A percentile compares a stretch with the other conserved stretches of the same genome.
These are phyloP conservation scores for Danielozyma ontarioensis DNA, from an alignment of 805 yeast genomes.

Conservation along the genomic window DNA sequence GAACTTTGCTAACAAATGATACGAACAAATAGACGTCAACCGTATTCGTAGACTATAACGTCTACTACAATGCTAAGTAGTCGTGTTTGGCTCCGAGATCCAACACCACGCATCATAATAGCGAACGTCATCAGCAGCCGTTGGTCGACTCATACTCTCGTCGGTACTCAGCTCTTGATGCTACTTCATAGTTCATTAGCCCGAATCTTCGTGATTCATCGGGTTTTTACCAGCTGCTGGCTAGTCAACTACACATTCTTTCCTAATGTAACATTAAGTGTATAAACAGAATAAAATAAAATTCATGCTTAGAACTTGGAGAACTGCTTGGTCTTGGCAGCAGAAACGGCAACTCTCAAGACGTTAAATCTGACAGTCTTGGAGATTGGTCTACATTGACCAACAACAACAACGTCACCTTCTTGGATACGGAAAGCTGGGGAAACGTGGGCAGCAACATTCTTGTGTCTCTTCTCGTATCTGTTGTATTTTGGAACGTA, in stretches of 20 bases:
- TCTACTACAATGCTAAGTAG: too few species aligned
- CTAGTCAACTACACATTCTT: neutral
- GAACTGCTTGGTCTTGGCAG: conserved; percentile 91
- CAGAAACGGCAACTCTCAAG: conserved; percentile 86
- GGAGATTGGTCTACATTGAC: conserved; percentile 99
- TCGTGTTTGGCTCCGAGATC: too few species aligned
- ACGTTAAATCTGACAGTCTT: conserved; percentile 99
- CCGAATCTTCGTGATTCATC: too few species aligned
- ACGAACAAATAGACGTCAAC: too few species aligned
- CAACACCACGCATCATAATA: too few species aligned
- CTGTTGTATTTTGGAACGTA: conserved; percentile 99
- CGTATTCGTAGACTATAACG: too few species aligned
- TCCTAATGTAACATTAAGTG: conserved; percentile 13
- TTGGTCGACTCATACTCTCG: too few species aligned
- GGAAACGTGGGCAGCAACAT: conserved; percentile 98
- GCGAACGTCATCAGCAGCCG: too few species aligned
- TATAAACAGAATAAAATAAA: conserved; percentile 5
- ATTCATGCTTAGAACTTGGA: conserved; percentile 75
- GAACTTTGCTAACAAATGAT: too few species aligned
- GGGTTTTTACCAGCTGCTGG: too few species aligned
- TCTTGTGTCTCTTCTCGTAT: conserved; percentile 99
- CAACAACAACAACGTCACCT: conserved; percentile 99
- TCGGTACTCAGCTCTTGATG: too few species aligned
- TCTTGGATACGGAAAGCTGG: conserved; percentile 99
- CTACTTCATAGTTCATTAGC: too few species aligned